Evolutionary conservation across 2,329 filamentous ascomycete genomes (phyloP), one percentile per base, ranked within the genome.

Genomic region (Trichothecium sympodiale): DNA sequence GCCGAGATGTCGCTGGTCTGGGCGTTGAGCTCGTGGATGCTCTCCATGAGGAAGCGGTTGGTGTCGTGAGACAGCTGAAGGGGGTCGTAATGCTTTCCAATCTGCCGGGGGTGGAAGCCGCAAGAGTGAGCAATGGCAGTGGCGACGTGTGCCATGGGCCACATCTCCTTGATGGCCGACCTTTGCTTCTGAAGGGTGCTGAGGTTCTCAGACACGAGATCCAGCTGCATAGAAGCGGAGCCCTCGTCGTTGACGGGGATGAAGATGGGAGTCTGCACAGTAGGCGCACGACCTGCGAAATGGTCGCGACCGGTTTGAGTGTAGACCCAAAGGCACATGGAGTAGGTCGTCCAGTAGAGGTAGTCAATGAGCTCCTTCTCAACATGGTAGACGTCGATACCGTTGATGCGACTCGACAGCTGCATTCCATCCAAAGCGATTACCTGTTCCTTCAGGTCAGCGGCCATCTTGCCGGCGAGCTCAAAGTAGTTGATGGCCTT

Each of bases 271-370:
- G 49, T 44, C 10, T 50, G 43, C 4, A 46, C 43, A 1, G 48
- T 47, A 5, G 46, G 46, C 3, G 48, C 38, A 9, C 44, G 40
- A 3, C 40, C 42, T n/a, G 52, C 43, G 12, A 51, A 45, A 17
- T 48, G 37, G 7, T 43, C 42, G 25, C 41, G 40, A 31, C 54
- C 53, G 38, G 50, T 53, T 37, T 62, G 59, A 27, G 60, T 46
- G 20, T 50, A 61, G 5, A 46, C 46, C 60, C 60, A 63, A 7
- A 61, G 47, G 23, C 50, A 55, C n/a, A 59, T 46, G 1, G 57
- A 51, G 37, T 56, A 57, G 2, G 56, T 55, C 4, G 56, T 49
- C 59, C 60, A 63, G 47, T 58, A 59, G 5, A 62, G 43, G 41
- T 59, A 59, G 17, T 54, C 48, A 4, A 56, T 46, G 13, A 62